Conservation (phyloP, 805 yeast genomes). For the Kodamaea lidongshanica region DNA sequence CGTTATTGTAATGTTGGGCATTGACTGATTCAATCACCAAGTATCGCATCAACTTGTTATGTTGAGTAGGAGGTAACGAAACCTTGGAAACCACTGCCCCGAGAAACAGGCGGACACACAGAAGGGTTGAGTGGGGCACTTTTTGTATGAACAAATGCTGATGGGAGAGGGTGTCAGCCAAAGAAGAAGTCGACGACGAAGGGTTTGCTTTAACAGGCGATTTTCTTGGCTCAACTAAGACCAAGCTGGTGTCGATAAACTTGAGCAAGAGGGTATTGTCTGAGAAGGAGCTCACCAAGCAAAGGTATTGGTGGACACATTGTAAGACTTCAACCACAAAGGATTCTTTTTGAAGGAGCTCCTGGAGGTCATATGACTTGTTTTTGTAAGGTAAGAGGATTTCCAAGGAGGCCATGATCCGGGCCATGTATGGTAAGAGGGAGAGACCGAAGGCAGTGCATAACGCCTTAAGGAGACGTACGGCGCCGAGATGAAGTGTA, state of each 20-base stretch:
- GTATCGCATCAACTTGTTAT: slow-evolving; percentile 46
- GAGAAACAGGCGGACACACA: slow-evolving; percentile 42
- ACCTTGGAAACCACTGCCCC: slow-evolving; percentile 41
- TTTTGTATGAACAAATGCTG: slow-evolving; percentile 46
- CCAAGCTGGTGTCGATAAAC: slow-evolving; percentile 52
- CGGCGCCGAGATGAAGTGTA: slow-evolving; percentile 41
- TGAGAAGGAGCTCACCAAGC: slow-evolving; percentile 32
- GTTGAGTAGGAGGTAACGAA: slow-evolving; percentile 55
- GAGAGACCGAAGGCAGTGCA: slow-evolving; percentile 32
- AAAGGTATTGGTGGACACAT: slow-evolving; percentile 19
- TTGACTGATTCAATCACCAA: slow-evolving; percentile 31
- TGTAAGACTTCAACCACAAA: slow-evolving; percentile 34
- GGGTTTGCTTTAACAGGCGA: slow-evolving; percentile 4
- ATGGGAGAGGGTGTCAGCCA: slow-evolving; percentile 66
- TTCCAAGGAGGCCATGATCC: slow-evolving; percentile 52
- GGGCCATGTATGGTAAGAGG: slow-evolving; percentile 42
- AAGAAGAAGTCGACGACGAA: slow-evolving; percentile 36
- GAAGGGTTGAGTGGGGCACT: slow-evolving; percentile 33
- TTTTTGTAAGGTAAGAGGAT: slow-evolving; percentile 50
- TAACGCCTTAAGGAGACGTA: slow-evolving; percentile 34
- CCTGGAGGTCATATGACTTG: slow-evolving; percentile 23
- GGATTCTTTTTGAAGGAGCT: slow-evolving; percentile 31
- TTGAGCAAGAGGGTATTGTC: slow-evolving; percentile 51
- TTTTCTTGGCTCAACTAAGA: slow-evolving; percentile 32
- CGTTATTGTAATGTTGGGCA: slow-evolving; percentile 18